These are phyloP conservation scores for Podospora pseudopauciseta DNA, from an alignment of 495 filamentous ascomycete species.

Conservation along the genomic window DNA sequence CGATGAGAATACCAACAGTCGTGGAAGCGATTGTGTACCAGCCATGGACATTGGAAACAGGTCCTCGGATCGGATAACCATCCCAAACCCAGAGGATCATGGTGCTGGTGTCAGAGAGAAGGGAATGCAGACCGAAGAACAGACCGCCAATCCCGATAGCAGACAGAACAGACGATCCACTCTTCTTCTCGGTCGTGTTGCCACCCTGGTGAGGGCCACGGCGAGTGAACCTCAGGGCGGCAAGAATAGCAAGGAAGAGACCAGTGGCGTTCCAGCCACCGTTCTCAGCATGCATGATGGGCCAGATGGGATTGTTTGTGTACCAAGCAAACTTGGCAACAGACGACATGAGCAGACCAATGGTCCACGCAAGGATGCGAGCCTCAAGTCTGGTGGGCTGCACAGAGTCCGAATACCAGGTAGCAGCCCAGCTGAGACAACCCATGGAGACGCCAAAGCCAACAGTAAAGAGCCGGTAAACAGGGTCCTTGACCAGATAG, in stretches of 20 bases:
- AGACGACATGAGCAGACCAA: constrained; percentile 80
- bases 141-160: constrained; percentile 77
- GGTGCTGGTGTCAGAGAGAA: constrained; percentile 95
- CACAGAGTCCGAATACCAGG: constrained; percentile 71
- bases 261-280: constrained; percentile 92
- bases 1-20: constrained; percentile 75
- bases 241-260: constrained; percentile 68
- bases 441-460: constrained; percentile 73
- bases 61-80: constrained; percentile 87
- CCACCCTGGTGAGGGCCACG: constrained; percentile 50
- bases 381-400: constrained; percentile 73
- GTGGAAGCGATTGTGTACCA: constrained; percentile 80
- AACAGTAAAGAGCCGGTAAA: constrained; percentile 72
- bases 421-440: constrained; percentile 78
- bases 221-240: constrained; percentile 67
- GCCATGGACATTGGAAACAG: constrained; percentile 83
- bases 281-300: constrained; percentile 81
- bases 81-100: constrained; percentile 99
- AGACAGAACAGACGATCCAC: constrained; percentile 69
- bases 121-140: constrained; percentile 87
- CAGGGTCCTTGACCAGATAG: constrained; percentile 70
- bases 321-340: constrained; percentile 90
- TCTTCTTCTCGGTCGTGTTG: constrained; percentile 35
- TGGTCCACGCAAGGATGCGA: constrained; percentile 71
- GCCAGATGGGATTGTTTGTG: constrained; percentile 99